Evolutionary conservation across 805 yeast genomes (phyloP).

Genomic region (Saccharomycodes ludwigii): DNA sequence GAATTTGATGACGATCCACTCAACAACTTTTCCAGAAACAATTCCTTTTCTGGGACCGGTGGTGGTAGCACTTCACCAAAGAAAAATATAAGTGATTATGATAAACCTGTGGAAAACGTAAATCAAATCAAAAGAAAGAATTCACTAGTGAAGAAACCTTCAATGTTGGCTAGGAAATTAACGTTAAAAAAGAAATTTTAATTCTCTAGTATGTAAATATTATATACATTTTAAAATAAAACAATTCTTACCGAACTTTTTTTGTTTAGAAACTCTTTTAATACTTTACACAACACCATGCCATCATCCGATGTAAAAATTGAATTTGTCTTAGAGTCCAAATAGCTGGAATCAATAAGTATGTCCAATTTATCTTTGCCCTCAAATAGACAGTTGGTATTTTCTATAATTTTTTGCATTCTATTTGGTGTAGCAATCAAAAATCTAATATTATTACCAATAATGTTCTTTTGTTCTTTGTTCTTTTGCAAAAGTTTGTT

Average conservation of each 20-base stretch:
- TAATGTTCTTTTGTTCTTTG: conserved; percentile 9
- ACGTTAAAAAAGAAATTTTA: conserved; percentile 20
- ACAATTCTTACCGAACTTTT: conserved; percentile 23
- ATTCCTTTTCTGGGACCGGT: no score
- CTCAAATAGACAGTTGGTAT: conserved; percentile 16
- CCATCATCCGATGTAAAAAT: conserved; percentile 18
- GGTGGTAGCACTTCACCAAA: no score
- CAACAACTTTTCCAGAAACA: no score
- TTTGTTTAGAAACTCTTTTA: conserved; percentile 18
- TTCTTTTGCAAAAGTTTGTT: conserved; percentile 3
- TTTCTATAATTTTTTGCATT: conserved; percentile 17
- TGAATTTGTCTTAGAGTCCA: conserved; percentile 21
- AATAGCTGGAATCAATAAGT: conserved; percentile 22
- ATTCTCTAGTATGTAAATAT: conserved; percentile 1
- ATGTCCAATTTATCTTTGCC: conserved; percentile 26
- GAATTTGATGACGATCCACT: no score
- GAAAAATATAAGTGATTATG: conserved; percentile 25
- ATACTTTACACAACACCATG: conserved; percentile 13
- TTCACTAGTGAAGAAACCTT: conserved; percentile 23
- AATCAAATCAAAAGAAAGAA: conserved; percentile 24
- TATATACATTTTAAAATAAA: conserved; percentile 13
- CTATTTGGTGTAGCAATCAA: conserved; percentile 22
- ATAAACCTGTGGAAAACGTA: conserved; percentile 27
- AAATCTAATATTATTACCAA: conserved; percentile 10
- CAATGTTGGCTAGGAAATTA: conserved; percentile 24